A percentile compares a stretch with the other conserved stretches of the same genome.
These are phyloP conservation scores for Tylopilus vinaceipallidus DNA, from an alignment of 768 basidiomycete species.

Conservation along the genomic window DNA sequence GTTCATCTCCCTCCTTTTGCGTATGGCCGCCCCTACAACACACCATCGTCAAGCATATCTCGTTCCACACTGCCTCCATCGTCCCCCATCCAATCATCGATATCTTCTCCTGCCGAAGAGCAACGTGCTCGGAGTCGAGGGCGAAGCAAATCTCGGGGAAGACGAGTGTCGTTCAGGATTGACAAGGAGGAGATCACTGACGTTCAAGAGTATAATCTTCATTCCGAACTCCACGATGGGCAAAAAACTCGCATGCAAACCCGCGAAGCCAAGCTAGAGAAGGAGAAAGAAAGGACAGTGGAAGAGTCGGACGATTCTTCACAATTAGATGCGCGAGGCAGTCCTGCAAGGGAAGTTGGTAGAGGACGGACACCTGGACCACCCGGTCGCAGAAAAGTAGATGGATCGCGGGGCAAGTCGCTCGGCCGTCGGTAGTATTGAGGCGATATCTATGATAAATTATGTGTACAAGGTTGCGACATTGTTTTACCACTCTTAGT, in stretches of 20 bases:
- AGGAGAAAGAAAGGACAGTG: slow-evolving; percentile 14
- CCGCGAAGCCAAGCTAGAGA: slow-evolving; percentile 15
- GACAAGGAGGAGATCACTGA: slow-evolving; percentile 23
- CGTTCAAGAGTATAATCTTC: slow-evolving; percentile 5
- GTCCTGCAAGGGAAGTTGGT: slow-evolving; percentile 6
- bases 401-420: slow-evolving; percentile 20
- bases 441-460: slow-evolving; percentile 6
- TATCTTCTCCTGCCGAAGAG: slow-evolving; percentile 35
- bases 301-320: slow-evolving; percentile 1
- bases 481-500: slow-evolving; percentile 3
- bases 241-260: slow-evolving; percentile 7
- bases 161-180: slow-evolving; percentile 58
- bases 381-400: slow-evolving; percentile 15
- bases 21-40: slow-evolving; percentile 19
- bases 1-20: slow-evolving; percentile 14
- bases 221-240: slow-evolving; percentile 2
- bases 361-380: slow-evolving; percentile 30
- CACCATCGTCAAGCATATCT: slow-evolving; percentile 43
- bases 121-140: slow-evolving; percentile 38
- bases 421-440: slow-evolving; percentile 21
- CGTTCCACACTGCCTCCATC: slow-evolving; percentile 50
- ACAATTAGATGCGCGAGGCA: slow-evolving; percentile 15
- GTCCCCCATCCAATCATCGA: slow-evolving; percentile 42
- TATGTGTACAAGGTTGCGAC: slow-evolving; percentile 9
- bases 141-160: slow-evolving; percentile 52